Percentiles rank a stretch among this genome's conserved stretches.
Evolutionary conservation across 805 yeast species (phyloP).

Genomic region (Schwanniomyces occidentalis): DNA sequence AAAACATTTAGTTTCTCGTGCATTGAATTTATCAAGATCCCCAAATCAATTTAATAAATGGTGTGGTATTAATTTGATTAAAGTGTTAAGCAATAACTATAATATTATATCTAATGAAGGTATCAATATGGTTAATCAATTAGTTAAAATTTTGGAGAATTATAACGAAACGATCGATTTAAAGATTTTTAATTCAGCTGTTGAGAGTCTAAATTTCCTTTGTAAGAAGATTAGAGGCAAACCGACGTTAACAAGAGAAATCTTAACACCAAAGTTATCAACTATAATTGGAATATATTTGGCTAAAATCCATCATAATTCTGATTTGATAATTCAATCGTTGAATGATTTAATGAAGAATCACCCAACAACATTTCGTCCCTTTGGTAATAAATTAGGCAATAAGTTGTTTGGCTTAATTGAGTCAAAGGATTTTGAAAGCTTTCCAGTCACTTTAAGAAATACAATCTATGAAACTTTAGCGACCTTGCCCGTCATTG

Average conservation of each 20-base stretch:
- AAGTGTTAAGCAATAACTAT: constrained; percentile 42
- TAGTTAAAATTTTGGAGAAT: constrained; percentile 43
- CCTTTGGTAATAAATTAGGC: constrained; percentile 66
- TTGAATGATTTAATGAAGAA: constrained; percentile 44
- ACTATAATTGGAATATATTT: constrained; percentile 56
- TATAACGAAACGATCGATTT: constrained; percentile 32
- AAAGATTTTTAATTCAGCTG: constrained; percentile 34
- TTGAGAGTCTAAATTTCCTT: constrained; percentile 42
- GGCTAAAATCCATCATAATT: constrained; percentile 32
- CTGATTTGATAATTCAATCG: constrained; percentile 34
- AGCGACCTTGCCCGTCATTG: constrained; percentile 59
- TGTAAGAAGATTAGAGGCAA: constrained; percentile 66
- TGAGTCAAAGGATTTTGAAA: constrained; percentile 34
- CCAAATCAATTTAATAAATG: constrained; percentile 46
- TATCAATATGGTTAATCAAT: constrained; percentile 33
- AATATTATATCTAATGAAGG: constrained; percentile 44
- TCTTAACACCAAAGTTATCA: constrained; percentile 76
- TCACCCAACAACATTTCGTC: constrained; percentile 81
- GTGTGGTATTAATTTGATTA: constrained; percentile 58
- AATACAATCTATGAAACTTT: constrained; percentile 46
- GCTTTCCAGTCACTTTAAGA: constrained; percentile 42
- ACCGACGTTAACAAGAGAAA: constrained; percentile 80
- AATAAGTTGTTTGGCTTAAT: constrained; percentile 38
- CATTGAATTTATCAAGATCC: constrained; percentile 29
- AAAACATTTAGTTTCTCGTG: constrained; percentile 48